Conservation (phyloP, 495 filamentous ascomycete species). For the Cenococcum geophilum region DNA sequence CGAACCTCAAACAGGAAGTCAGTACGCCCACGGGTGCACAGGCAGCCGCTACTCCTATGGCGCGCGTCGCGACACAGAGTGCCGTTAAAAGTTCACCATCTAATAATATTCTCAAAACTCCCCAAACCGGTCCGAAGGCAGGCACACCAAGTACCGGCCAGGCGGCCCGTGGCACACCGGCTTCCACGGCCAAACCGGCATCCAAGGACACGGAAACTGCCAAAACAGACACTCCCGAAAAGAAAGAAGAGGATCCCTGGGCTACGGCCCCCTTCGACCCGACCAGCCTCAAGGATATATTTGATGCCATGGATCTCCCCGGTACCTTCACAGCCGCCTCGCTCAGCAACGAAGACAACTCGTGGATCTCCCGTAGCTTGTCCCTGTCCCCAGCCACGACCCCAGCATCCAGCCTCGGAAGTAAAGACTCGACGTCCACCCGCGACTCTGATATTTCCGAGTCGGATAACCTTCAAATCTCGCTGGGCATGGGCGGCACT, state of each 20-base stretch:
- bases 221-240: background rate
- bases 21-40: conserved; percentile 21
- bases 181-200: conserved; percentile 10
- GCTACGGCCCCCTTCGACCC: background rate
- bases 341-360: conserved; percentile 26
- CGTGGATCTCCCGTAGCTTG: conserved; percentile 20
- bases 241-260: conserved; percentile 1
- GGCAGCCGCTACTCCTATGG: conserved; percentile 25
- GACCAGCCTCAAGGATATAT: conserved; percentile 12
- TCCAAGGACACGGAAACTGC: conserved; percentile 12
- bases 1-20: conserved; percentile 24
- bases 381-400: conserved; percentile 18
- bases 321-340: conserved; percentile 14
- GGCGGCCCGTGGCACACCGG: conserved; percentile 18
- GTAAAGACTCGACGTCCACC: conserved; percentile 23
- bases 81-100: conserved; percentile 27
- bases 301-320: conserved; percentile 15
- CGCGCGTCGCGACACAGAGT: conserved; percentile 22
- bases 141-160: conserved; percentile 26
- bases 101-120: conserved; percentile 24
- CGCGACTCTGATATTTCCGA: conserved; percentile 28
- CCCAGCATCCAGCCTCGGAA: conserved; percentile 13
- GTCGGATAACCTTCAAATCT: conserved; percentile 27
- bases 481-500: conserved; percentile 14
- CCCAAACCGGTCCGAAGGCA: conserved; percentile 24